Percentiles rank a stretch among this genome's conserved stretches.
Evolutionary conservation across 768 basidiomycete genomes (phyloP).

Genomic region (Cystobasidiopsis lactophilus): DNA sequence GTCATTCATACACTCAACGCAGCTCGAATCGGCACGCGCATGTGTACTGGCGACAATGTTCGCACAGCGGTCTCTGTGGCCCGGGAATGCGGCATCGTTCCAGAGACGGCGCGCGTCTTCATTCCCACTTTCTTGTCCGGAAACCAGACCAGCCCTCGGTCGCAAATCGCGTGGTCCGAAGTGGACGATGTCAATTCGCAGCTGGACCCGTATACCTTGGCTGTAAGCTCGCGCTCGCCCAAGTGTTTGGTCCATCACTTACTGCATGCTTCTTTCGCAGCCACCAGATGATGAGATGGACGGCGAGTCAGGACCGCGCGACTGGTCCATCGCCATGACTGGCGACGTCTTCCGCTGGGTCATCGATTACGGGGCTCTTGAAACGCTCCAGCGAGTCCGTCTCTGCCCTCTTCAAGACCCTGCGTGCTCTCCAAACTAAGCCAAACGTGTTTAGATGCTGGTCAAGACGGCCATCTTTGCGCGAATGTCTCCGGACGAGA

Average conservation of each 20-base stretch:
- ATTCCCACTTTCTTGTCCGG: conserved; percentile 58
- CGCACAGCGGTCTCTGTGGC: conserved; percentile 93
- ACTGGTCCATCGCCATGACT: conserved; percentile 62
- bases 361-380: conserved; percentile 77
- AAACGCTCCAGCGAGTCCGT: conserved; percentile 76
- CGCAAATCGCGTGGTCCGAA: conserved; percentile 69
- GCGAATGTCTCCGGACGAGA: conserved; percentile 98
- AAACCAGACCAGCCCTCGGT: conserved; percentile 23
- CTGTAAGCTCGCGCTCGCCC: conserved; percentile 20
- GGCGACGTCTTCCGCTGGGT: conserved; percentile 98
- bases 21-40: conserved; percentile 79
- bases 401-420: neutral
- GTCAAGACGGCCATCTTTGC: conserved; percentile 92
- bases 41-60: conserved; percentile 97
- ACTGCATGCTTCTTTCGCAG: conserved; percentile 25
- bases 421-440: neutral
- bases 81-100: conserved; percentile 72
- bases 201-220: conserved; percentile 69
- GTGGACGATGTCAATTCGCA: conserved; percentile 71
- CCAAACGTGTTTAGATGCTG: conserved; percentile 46
- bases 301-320: conserved; percentile 31
- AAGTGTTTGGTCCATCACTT: neutral
- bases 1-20: conserved; percentile 69
- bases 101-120: conserved; percentile 72
- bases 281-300: conserved; percentile 51